Conservation (phyloP, 2,329 filamentous ascomycete genomes). For the Botrytis porri region DNA sequence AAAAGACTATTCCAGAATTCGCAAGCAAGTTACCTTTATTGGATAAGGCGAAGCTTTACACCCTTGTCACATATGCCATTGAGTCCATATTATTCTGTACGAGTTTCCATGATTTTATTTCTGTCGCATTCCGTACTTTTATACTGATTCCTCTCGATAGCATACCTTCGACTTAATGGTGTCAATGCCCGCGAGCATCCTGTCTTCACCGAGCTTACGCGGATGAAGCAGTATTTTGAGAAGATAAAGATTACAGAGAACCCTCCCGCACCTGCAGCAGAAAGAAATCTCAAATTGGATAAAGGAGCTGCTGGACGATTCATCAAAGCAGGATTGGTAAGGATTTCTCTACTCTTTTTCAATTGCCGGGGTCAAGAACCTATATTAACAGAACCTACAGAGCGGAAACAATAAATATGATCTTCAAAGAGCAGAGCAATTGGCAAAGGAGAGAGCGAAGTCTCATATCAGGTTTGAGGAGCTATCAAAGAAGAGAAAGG, state of each 20-base stretch:
- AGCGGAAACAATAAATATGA: slow-evolving; percentile 49
- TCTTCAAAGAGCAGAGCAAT: slow-evolving; percentile 47
- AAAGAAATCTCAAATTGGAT: slow-evolving; percentile 53
- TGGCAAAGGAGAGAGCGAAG: slow-evolving; percentile 49
- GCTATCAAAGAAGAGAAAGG: slow-evolving; percentile 40
- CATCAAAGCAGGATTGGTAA: slow-evolving; percentile 74
- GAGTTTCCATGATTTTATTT: slow-evolving; percentile 31
- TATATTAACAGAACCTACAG: slow-evolving; percentile 28
- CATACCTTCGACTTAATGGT: slow-evolving; percentile 74
- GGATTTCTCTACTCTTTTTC: slow-evolving; percentile 31
- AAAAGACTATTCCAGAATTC: slow-evolving; percentile 59
- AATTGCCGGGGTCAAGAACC: neutral
- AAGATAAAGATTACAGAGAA: slow-evolving; percentile 82
- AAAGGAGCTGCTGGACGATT: slow-evolving; percentile 78
- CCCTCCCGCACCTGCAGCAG: slow-evolving; percentile 42
- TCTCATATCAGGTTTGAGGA: slow-evolving; percentile 48
- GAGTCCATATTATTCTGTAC: slow-evolving; percentile 86
- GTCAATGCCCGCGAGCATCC: slow-evolving; percentile 79
- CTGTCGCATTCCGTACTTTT: neutral
- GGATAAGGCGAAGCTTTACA: slow-evolving; percentile 90
- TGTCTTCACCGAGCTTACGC: slow-evolving; percentile 79
- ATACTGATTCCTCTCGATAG: slow-evolving; percentile 42
- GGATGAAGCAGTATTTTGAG: slow-evolving; percentile 86
- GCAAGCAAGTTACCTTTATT: slow-evolving; percentile 82
- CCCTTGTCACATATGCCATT: slow-evolving; percentile 83